Conservation (phyloP, 441 rosid species). For the Gossypium schwendimanii region DNA sequence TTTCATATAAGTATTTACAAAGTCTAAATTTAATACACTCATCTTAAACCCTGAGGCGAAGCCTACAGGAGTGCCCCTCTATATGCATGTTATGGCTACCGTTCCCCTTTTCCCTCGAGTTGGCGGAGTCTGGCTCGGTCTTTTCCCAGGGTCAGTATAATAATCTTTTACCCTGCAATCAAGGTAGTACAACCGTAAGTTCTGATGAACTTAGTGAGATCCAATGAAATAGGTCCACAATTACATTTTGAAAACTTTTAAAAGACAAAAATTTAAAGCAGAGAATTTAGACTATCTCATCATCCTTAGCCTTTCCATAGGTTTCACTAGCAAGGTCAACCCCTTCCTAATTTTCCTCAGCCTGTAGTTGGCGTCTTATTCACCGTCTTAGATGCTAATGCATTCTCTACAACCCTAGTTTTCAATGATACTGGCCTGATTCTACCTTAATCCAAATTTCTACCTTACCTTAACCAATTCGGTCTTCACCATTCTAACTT, state of each 20-base stretch:
- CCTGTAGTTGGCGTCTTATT: not conserved
- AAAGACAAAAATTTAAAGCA: too few relatives aligned
- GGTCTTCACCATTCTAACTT: not conserved
- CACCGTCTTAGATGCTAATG: too few relatives aligned
- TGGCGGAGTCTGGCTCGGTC: not conserved
- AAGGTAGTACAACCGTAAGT: not conserved
- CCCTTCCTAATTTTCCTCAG: not conserved
- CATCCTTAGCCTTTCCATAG: not conserved
- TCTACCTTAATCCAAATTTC: not conserved
- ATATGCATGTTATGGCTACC: not conserved
- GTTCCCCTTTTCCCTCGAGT: not conserved
- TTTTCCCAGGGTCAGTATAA: not conserved
- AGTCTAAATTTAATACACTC: not conserved
- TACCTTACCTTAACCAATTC: not conserved
- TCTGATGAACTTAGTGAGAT: not conserved
- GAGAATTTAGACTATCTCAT: not conserved
- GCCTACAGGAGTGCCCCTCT: not conserved
- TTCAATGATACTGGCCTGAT: not conserved
- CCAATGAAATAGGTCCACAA: not conserved
- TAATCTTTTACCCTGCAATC: not conserved
- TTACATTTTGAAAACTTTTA: too few relatives aligned
- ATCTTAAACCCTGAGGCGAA: not conserved
- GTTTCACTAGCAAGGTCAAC: not conserved
- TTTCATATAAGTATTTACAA: too few relatives aligned
- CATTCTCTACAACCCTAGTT: too few relatives aligned